These are phyloP conservation scores for Boletus eberwhitei DNA, from an alignment of 768 basidiomycete genomes.

Conservation along the genomic window DNA sequence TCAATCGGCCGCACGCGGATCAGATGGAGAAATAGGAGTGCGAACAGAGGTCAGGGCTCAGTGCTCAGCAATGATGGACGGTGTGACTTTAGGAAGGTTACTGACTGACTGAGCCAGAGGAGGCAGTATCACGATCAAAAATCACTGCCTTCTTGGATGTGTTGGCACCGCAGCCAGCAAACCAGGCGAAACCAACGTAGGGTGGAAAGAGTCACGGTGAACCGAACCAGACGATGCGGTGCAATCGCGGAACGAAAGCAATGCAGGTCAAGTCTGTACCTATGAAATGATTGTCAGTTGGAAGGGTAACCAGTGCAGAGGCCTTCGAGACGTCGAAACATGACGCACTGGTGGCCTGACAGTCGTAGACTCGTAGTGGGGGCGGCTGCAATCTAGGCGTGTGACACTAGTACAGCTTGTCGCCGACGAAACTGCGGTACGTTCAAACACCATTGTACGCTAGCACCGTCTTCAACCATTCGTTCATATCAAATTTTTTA, in stretches of 20 bases:
- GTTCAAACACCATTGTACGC: constrained; percentile 10
- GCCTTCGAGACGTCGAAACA: not conserved
- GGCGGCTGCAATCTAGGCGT: constrained; percentile 5
- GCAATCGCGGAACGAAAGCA: not conserved
- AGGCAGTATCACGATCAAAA: not conserved
- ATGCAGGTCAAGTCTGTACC: not conserved
- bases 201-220: not conserved
- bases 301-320: not conserved
- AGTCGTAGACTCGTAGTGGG: not conserved
- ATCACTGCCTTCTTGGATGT: not conserved
- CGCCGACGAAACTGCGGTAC: constrained; percentile 4
- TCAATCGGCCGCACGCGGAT: constrained; percentile 12
- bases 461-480: constrained; percentile 4
- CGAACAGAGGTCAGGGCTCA: constrained; percentile 10
- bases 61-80: not conserved
- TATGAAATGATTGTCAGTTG: not conserved
- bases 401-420: constrained; percentile 5
- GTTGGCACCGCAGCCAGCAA: not conserved
- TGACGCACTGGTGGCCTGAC: not conserved
- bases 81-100: not conserved
- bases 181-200: not conserved
- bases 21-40: constrained; percentile 15
- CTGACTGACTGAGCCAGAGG: not conserved
- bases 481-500: not conserved
- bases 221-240: not conserved